Percentiles rank a stretch among this genome's conserved stretches.
These are phyloP conservation scores for Austroboletus novae-zelandiae DNA, from an alignment of 1,284 basidiomycete genomes.

Conservation along the genomic window DNA sequence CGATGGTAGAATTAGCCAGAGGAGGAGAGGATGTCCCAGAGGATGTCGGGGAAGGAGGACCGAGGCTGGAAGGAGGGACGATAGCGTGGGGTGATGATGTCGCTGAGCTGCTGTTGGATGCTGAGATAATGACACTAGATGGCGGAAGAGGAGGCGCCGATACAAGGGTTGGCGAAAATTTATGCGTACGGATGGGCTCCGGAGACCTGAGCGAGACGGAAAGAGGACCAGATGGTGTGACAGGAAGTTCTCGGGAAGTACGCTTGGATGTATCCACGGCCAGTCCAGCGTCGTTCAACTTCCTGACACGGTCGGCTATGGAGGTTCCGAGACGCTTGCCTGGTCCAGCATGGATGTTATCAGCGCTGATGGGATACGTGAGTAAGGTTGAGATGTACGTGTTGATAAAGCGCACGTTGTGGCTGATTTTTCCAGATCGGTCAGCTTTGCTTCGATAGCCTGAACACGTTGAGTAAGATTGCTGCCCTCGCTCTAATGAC, in stretches of 20 bases:
- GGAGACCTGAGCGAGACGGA: constrained; percentile 36
- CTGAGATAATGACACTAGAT: constrained; percentile 20
- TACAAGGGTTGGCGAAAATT: constrained; percentile 19
- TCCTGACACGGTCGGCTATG: constrained; percentile 70
- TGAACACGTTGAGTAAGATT: constrained; percentile 49
- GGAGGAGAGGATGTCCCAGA: constrained; percentile 53
- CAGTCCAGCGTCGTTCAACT: constrained; percentile 67
- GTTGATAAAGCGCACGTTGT: constrained; percentile 39
- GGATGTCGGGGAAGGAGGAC: constrained; percentile 70
- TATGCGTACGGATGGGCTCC: constrained; percentile 24
- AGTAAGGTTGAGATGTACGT: constrained; percentile 9
- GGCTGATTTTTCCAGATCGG: constrained; percentile 50
- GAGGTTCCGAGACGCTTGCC: constrained; percentile 47
- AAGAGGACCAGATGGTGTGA: constrained; percentile 34
- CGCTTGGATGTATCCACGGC: constrained; percentile 52
- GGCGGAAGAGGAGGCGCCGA: constrained; percentile 15
- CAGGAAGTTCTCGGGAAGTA: constrained; percentile 46
- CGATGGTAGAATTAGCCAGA: constrained; percentile 37
- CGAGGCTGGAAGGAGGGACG: constrained; percentile 64
- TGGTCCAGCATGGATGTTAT: constrained; percentile 26
- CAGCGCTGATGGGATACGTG: constrained; percentile 16
- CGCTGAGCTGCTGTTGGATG: constrained; percentile 30
- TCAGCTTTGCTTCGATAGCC: constrained; percentile 57
- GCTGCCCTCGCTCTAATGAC: constrained; percentile 45
- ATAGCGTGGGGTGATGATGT: constrained; percentile 49